phyloP scores from a whole-genome alignment of 2,329 filamentous ascomycete genomes.

The Neurospora crassa region DNA sequence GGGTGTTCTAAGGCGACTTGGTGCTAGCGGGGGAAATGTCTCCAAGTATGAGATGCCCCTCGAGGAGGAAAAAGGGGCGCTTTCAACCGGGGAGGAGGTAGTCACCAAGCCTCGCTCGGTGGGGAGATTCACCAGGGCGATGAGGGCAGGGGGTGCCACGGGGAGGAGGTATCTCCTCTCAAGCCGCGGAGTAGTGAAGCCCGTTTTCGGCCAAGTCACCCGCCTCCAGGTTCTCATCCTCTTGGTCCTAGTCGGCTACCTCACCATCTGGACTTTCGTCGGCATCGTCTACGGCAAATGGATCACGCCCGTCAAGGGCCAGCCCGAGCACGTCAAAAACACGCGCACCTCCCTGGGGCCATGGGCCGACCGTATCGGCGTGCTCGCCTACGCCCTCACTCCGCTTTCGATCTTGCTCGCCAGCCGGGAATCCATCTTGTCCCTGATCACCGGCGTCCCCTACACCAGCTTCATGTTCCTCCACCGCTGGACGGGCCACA shows the following conservation, averaged over 20 bases:
- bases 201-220: slow-evolving; percentile 58
- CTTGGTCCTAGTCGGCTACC: slow-evolving; percentile 46
- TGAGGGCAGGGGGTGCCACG: slow-evolving; percentile 29
- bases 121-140: slow-evolving; percentile 19
- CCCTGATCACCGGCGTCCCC: slow-evolving; percentile 60
- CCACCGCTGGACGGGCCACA: slow-evolving; percentile 65
- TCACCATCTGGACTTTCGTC: slow-evolving; percentile 59
- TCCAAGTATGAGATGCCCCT: not conserved
- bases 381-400: slow-evolving; percentile 64
- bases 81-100: not conserved
- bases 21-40: not conserved
- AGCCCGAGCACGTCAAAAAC: slow-evolving; percentile 43
- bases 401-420: slow-evolving; percentile 59
- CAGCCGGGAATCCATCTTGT: slow-evolving; percentile 61
- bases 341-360: slow-evolving; percentile 57
- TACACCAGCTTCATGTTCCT: slow-evolving; percentile 73
- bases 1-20: slow-evolving; percentile 24
- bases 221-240: slow-evolving; percentile 58
- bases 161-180: slow-evolving; percentile 48
- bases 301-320: slow-evolving; percentile 56
- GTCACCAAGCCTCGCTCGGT: not conserved
- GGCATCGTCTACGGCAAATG: slow-evolving; percentile 60
- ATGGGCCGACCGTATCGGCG: slow-evolving; percentile 59
- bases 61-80: slow-evolving; percentile 15
- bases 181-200: slow-evolving; percentile 28